These are phyloP conservation scores for Dactylis glomerata DNA, from an alignment of 176 grass and related monocot genomes.

Conservation along the genomic window DNA sequence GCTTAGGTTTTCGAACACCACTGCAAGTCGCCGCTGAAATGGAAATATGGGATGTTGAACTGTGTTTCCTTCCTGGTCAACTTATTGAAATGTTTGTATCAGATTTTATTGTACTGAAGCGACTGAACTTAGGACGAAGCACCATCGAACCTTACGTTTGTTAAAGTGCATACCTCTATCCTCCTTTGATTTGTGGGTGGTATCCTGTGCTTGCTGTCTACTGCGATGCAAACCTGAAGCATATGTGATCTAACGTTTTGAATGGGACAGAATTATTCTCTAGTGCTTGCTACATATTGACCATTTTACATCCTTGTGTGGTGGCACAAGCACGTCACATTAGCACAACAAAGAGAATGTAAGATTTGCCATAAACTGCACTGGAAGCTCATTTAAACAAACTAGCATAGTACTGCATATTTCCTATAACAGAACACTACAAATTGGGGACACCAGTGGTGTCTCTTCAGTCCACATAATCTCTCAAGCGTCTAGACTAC, in stretches of 20 bases:
- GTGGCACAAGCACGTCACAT: neutral
- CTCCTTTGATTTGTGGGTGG: neutral
- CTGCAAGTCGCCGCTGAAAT: neutral
- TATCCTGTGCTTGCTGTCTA: neutral
- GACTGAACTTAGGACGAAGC: neutral
- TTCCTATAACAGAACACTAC: slow-evolving; percentile 8
- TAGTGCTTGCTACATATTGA: neutral
- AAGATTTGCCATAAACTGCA: neutral
- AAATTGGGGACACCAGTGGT: neutral
- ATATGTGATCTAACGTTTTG: neutral
- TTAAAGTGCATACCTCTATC: neutral
- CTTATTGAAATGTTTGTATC: neutral
- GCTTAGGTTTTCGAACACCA: neutral
- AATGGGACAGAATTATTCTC: neutral
- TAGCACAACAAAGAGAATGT: neutral
- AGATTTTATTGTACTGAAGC: neutral
- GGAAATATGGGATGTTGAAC: slow-evolving; percentile 5
- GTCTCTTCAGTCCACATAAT: neutral
- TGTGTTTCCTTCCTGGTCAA: neutral
- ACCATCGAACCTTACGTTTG: slow-evolving; percentile 4
- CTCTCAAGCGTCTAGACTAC: neutral
- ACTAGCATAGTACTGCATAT: neutral
- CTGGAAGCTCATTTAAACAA: neutral
- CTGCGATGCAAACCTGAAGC: neutral
- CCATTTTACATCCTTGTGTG: neutral